Conservation (phyloP, 2,329 filamentous ascomycete species). For the Hawksworthiomyces lignivorus region DNA sequence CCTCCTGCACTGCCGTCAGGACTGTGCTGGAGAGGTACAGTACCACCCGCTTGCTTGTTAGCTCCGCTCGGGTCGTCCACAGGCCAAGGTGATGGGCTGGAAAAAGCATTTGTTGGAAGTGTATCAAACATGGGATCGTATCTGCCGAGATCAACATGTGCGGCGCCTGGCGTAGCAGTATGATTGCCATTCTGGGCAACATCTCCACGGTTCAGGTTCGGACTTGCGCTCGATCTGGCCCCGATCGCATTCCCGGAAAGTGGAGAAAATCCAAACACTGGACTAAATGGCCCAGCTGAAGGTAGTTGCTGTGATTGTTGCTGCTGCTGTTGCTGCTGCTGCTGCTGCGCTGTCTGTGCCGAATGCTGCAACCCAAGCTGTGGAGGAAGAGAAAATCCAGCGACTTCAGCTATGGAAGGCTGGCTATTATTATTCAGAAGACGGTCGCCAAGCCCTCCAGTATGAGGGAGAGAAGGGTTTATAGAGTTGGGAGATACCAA, state of each 20-base stretch:
- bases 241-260: not conserved
- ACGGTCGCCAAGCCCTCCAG: not conserved
- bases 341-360: slow-evolving; percentile 10
- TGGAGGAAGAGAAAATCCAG: not conserved
- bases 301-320: slow-evolving; percentile 4
- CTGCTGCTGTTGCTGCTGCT: slow-evolving; percentile 18
- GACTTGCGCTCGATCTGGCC: not conserved
- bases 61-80: slow-evolving; percentile 25
- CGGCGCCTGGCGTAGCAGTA: not conserved
- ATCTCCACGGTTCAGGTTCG: not conserved
- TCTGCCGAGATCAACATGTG: slow-evolving; percentile 21
- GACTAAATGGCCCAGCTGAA: slow-evolving; percentile 15
- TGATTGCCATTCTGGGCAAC: not conserved
- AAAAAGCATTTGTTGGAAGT: slow-evolving; percentile 44
- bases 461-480: not conserved
- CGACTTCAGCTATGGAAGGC: not conserved
- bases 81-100: slow-evolving; percentile 45
- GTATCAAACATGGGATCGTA: slow-evolving; percentile 56
- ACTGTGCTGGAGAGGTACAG: slow-evolving; percentile 25
- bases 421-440: not conserved
- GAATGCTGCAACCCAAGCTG: slow-evolving; percentile 9
- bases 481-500: not conserved
- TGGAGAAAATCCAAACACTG: slow-evolving; percentile 19
- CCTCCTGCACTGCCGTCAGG: slow-evolving; percentile 40
- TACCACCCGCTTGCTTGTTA: slow-evolving; percentile 7